Conservation (phyloP, 768 basidiomycete species). For the Phanerochaete carnosa region DNA sequence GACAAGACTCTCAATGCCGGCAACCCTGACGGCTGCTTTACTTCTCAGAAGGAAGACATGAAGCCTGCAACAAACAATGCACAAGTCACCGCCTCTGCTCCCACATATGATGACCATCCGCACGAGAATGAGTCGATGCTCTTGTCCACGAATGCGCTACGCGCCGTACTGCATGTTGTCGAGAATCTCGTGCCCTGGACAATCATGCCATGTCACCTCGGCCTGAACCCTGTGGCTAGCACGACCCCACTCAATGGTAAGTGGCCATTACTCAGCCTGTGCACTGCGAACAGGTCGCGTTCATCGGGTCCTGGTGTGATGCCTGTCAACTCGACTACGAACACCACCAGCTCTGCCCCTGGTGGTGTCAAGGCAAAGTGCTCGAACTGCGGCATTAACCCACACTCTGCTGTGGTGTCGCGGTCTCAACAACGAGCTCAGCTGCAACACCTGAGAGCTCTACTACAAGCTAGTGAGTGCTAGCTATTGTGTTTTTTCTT, state of each 20-base stretch:
- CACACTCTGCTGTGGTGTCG: constrained; percentile 87
- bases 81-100: not conserved
- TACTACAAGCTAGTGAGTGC: constrained; percentile 71
- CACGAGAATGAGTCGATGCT: constrained; percentile 24
- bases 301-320: constrained; percentile 65
- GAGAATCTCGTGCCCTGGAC: constrained; percentile 48
- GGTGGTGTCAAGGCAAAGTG: constrained; percentile 77
- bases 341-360: constrained; percentile 38
- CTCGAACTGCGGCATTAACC: constrained; percentile 84
- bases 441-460: constrained; percentile 85
- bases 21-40: constrained; percentile 28
- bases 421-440: constrained; percentile 83
- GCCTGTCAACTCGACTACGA: constrained; percentile 44
- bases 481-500: not conserved
- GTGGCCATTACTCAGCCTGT: constrained; percentile 58
- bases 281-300: constrained; percentile 49
- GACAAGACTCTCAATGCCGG: constrained; percentile 69
- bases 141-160: constrained; percentile 28
- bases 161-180: constrained; percentile 32
- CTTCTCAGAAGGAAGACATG: constrained; percentile 29
- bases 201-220: constrained; percentile 56
- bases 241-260: constrained; percentile 26
- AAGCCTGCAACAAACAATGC: constrained; percentile 22
- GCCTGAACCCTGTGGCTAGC: constrained; percentile 48
- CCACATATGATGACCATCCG: constrained; percentile 15